Percentiles rank a stretch among this genome's conserved stretches.
These are phyloP conservation scores for Diplodia seriata DNA, from an alignment of 2,329 filamentous ascomycete species.

Conservation along the genomic window DNA sequence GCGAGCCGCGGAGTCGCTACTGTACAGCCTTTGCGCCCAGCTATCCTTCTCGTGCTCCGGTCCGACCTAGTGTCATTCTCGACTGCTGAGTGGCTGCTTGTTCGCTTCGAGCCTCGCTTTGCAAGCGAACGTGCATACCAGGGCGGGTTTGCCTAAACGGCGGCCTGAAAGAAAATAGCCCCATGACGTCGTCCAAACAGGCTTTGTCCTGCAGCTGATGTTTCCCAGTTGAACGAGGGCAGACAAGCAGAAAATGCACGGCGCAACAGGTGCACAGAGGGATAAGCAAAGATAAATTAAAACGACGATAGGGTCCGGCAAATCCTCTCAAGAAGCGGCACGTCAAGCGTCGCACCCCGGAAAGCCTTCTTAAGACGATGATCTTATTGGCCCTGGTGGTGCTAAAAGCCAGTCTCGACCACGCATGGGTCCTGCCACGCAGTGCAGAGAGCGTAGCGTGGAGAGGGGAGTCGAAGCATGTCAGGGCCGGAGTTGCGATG, in stretches of 20 bases:
- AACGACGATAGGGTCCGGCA: neutral
- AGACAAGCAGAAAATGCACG: neutral
- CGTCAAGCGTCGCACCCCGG: neutral
- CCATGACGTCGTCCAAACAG: neutral
- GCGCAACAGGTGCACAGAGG: neutral
- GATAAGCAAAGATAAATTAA: neutral
- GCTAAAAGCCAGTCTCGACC: neutral
- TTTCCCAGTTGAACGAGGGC: neutral
- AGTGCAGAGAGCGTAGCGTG: neutral
- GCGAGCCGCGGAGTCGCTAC: slow-evolving; percentile 1
- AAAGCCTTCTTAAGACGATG: neutral
- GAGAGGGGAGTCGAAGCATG: neutral
- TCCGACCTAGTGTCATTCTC: neutral
- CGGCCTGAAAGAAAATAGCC: neutral
- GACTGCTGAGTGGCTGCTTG: neutral
- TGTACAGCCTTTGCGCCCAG: neutral
- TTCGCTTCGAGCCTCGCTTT: slow-evolving; percentile 18
- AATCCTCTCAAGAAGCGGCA: neutral
- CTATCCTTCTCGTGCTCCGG: neutral
- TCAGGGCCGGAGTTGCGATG: neutral
- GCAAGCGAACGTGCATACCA: slow-evolving; percentile 14
- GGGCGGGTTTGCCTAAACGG: neutral
- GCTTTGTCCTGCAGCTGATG: neutral
- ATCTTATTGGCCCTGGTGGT: slow-evolving; percentile 15
- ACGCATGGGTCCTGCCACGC: neutral